phyloP scores from a whole-genome alignment of 2,329 filamentous ascomycete genomes.

The Chrysoporthe cubensis region DNA sequence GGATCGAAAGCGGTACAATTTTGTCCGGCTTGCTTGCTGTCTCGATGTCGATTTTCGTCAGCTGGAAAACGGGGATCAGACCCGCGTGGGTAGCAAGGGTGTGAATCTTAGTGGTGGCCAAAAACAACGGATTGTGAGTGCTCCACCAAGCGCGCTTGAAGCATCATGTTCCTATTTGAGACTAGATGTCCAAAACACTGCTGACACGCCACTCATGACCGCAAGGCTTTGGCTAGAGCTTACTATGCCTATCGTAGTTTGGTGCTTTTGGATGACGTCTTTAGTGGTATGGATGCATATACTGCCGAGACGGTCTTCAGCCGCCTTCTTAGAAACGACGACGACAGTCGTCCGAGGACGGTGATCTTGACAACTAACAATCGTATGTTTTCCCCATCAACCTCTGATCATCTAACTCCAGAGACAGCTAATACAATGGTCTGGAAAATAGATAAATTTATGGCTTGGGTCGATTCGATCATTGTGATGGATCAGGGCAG shows the following conservation, averaged over 20 bases:
- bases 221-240: constrained; percentile 46
- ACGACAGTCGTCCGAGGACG: constrained; percentile 45
- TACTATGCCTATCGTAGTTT: constrained; percentile 46
- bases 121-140: constrained; percentile 45
- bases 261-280: constrained; percentile 50
- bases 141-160: constrained; percentile 21
- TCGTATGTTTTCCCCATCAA: constrained; percentile 34
- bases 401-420: too few species aligned
- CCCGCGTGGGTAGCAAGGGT: constrained; percentile 49
- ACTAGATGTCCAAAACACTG: background rate
- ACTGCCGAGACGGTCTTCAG: constrained; percentile 49
- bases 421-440: too few species aligned
- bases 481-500: too few species aligned
- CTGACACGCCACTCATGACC: constrained; percentile 13
- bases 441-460: too few species aligned
- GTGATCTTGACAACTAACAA: constrained; percentile 31
- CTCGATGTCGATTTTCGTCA: constrained; percentile 40
- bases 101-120: constrained; percentile 52
- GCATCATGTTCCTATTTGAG: too few species aligned
- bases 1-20: constrained; percentile 38
- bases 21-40: constrained; percentile 42
- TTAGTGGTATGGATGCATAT: constrained; percentile 49
- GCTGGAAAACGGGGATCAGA: constrained; percentile 43
- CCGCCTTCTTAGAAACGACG: constrained; percentile 41
- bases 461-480: too few species aligned